Evolutionary conservation across 768 basidiomycete genomes (phyloP), one percentile per base, ranked within the genome.

Genomic region (Lepiota brunneoincarnata): DNA sequence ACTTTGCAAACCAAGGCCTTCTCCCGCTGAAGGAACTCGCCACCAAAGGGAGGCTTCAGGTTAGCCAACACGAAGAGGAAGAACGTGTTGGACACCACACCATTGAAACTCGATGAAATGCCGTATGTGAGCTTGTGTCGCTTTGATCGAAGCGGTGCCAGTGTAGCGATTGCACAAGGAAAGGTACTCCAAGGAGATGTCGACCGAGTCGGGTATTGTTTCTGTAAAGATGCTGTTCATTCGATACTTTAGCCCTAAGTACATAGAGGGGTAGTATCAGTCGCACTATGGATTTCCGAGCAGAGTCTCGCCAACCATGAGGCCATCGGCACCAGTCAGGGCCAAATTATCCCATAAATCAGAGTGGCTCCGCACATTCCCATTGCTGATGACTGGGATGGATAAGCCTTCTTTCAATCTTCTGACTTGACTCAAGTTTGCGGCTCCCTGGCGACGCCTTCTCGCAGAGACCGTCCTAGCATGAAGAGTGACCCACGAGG

Each of bases 301-400:
- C 31, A 91, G 68, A n/a, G 81, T 79, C 63, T 91, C 89, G 7
- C 87, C 90, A 1, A 91, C 86, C 90, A 92, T 92, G 51, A 86
- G 64, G 7, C 90, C 90, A 60, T 88, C 83, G 40, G 87, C 87
- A 14, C 77, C 72, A 2, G 88, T 89, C 42, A 70, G 71, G 26
- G 66, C 62, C 47, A 77, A 63, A 62, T 91, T 90, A 21, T 64
- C 63, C 55, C 67, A 64, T 11, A 91, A 64, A 64, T 92, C 84
- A 24, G 69, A 67, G 69, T 77, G 83, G 15, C 65, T 69, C 28
- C 82, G 78, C 15, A 91, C 89, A 62, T 91, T 91, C 10, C 90
- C 90, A 61, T 92, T 92, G 68, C 86, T 89, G 44, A 91, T 69
- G 47, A 90, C 79, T 7, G 84, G 86, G 4, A 89, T 66, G 1